A percentile compares a stretch with the other conserved stretches of the same genome.
phyloP scores from a whole-genome alignment of 2,329 filamentous ascomycete species.

The Colletotrichum sp. region DNA sequence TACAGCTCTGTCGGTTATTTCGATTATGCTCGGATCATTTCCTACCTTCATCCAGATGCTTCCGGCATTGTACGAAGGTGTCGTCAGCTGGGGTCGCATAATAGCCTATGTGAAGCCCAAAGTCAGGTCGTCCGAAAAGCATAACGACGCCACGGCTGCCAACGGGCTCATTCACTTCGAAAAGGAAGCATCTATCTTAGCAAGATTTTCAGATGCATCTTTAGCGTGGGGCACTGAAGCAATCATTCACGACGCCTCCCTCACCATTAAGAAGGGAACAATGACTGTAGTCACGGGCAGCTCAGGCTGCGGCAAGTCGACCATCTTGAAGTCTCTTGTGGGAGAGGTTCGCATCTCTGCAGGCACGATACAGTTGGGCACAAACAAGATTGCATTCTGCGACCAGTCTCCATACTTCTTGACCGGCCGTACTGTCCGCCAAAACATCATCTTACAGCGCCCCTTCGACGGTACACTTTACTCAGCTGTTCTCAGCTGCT shows the following conservation, averaged over 20 bases:
- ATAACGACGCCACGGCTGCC: neutral
- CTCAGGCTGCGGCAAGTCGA: neutral
- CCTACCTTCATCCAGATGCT: neutral
- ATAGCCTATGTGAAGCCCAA: neutral
- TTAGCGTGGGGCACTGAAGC: neutral
- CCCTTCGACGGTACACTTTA: neutral
- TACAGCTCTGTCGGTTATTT: neutral
- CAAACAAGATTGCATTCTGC: neutral
- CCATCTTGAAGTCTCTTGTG: neutral
- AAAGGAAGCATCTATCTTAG: neutral
- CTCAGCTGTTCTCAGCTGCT: neutral
- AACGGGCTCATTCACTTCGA: rapidly evolving
- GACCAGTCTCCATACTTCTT: neutral
- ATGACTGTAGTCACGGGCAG: neutral
- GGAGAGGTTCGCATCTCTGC: neutral
- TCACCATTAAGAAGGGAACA: neutral
- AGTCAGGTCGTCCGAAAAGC: neutral
- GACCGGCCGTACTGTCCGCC: neutral
- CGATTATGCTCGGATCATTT: neutral
- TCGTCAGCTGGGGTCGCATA: neutral
- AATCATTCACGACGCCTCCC: neutral
- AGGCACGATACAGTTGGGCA: neutral
- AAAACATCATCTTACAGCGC: neutral
- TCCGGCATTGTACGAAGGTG: neutral
- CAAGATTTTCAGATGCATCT: neutral